A percentile compares a stretch with the other conserved stretches of the same genome.
phyloP scores from a whole-genome alignment of 2,329 filamentous ascomycete genomes.

The Aspergillus aculeatinus region DNA sequence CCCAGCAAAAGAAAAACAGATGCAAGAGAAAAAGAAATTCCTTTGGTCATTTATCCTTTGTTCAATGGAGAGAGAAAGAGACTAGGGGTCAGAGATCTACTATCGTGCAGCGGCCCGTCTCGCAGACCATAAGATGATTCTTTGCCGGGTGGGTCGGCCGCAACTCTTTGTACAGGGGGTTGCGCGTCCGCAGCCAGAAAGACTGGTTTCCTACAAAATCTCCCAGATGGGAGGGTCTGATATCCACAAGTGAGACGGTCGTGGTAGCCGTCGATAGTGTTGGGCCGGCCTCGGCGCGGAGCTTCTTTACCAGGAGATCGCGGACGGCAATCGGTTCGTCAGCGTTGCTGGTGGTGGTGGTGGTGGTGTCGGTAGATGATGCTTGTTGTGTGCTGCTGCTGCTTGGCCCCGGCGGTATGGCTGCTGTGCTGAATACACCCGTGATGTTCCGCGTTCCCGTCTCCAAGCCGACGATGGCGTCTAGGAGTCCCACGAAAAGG shows the following conservation, averaged over 20 bases:
- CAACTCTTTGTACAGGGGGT: slow-evolving; percentile 39
- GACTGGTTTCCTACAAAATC: slow-evolving; percentile 37
- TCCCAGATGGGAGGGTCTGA: slow-evolving; percentile 34
- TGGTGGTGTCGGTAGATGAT: not conserved
- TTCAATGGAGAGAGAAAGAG: not conserved
- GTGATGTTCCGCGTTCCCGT: slow-evolving; percentile 66
- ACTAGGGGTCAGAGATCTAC: slow-evolving; percentile 32
- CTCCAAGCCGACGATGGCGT: slow-evolving; percentile 70
- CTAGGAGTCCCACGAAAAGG: slow-evolving; percentile 79
- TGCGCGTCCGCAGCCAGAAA: slow-evolving; percentile 40
- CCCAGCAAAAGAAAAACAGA: too few relatives aligned
- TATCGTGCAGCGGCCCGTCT: slow-evolving; percentile 36
- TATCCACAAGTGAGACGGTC: slow-evolving; percentile 38
- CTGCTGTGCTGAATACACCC: slow-evolving; percentile 49
- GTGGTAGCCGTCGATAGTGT: slow-evolving; percentile 34
- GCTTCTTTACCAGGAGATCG: slow-evolving; percentile 31
- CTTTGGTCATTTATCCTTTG: not conserved
- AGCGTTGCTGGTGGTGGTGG: slow-evolving; percentile 5
- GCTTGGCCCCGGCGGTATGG: slow-evolving; percentile 16
- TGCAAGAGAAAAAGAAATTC: not conserved
- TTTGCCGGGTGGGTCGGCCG: slow-evolving; percentile 33
- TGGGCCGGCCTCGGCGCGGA: slow-evolving; percentile 36
- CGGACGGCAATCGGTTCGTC: slow-evolving; percentile 28
- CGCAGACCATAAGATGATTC: slow-evolving; percentile 42
- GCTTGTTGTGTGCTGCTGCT: too few relatives aligned